Conservation (phyloP, 2,329 filamentous ascomycete genomes). For the Paramyrothecium roridum region DNA sequence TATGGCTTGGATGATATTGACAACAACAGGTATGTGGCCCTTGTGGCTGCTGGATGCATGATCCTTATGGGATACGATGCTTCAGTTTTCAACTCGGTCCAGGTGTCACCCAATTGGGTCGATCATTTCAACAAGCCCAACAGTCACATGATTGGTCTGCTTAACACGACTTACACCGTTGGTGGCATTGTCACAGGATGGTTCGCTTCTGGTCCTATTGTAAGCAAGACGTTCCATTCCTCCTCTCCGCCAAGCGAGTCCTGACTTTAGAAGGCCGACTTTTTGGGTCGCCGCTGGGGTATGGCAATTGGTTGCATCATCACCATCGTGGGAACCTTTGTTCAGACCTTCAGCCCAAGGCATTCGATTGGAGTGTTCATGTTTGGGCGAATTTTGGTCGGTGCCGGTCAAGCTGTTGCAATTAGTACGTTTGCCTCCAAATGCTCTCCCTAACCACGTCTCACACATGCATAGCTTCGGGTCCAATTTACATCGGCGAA, state of each 20-base stretch:
- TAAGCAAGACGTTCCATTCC: neutral
- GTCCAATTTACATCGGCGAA: conserved; percentile 70
- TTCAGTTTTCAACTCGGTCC: conserved; percentile 66
- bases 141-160: conserved; percentile 32
- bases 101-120: conserved; percentile 62
- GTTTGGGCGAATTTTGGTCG: conserved; percentile 65
- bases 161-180: conserved; percentile 67
- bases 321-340: conserved; percentile 65
- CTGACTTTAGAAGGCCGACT: conserved; percentile 42
- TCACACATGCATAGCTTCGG: conserved; percentile 37
- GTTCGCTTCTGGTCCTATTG: conserved; percentile 32
- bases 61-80: conserved; percentile 70
- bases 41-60: conserved; percentile 64
- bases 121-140: conserved; percentile 51
- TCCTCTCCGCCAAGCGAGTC: neutral
- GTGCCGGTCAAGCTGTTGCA: conserved; percentile 69
- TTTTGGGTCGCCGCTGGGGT: conserved; percentile 58
- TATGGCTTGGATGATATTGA: neutral
- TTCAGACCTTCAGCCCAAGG: conserved; percentile 63
- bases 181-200: conserved; percentile 65
- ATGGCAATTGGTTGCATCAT: conserved; percentile 65
- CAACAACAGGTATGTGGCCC: neutral
- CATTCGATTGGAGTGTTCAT: conserved; percentile 64
- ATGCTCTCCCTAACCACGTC: neutral
- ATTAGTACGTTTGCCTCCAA: conserved; percentile 30